These are phyloP conservation scores for Fomitopsis pinicola DNA, from an alignment of 1,284 basidiomycete genomes.

Conservation along the genomic window DNA sequence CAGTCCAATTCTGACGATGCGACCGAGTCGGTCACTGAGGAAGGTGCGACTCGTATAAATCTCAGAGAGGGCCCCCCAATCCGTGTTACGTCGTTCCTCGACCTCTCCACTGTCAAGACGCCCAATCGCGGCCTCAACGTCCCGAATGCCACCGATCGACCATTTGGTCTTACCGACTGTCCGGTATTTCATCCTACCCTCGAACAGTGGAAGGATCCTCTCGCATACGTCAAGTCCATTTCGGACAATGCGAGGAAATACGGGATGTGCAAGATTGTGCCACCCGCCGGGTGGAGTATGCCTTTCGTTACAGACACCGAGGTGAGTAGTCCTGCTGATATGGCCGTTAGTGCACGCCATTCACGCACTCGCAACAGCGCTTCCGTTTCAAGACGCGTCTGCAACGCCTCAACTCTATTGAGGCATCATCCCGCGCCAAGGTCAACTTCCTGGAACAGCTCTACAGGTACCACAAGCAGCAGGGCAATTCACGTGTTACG, in stretches of 20 bases:
- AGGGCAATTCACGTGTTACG: slow-evolving; percentile 81
- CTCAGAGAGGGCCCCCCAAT: slow-evolving; percentile 50
- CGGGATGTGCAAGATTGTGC: slow-evolving; percentile 96
- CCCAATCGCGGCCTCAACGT: slow-evolving; percentile 42
- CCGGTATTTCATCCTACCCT: slow-evolving; percentile 85
- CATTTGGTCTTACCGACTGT: slow-evolving; percentile 88
- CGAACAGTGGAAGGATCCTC: slow-evolving; percentile 94
- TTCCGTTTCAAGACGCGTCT: slow-evolving; percentile 96
- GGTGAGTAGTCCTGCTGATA: slow-evolving; percentile 45
- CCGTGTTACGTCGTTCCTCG: slow-evolving; percentile 53
- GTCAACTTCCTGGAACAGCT: slow-evolving; percentile 97
- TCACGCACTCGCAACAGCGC: slow-evolving; percentile 42
- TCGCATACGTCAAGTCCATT: slow-evolving; percentile 90
- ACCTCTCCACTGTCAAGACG: slow-evolving; percentile 70
- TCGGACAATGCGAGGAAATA: slow-evolving; percentile 71
- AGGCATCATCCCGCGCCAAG: slow-evolving; percentile 94
- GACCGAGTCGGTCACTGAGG: slow-evolving; percentile 20
- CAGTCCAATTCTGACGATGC: slow-evolving; percentile 47
- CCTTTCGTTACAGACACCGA: slow-evolving; percentile 96
- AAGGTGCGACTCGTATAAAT: slow-evolving; percentile 22
- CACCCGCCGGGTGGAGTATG: slow-evolving; percentile 93
- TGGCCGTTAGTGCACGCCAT: slow-evolving; percentile 18
- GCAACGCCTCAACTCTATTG: slow-evolving; percentile 94
- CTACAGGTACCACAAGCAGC: slow-evolving; percentile 88
- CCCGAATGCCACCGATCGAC: slow-evolving; percentile 43